A percentile compares a stretch with the other conserved stretches of the same genome.
phyloP scores from a whole-genome alignment of 495 filamentous ascomycete species.

The Xylaria telfairii region DNA sequence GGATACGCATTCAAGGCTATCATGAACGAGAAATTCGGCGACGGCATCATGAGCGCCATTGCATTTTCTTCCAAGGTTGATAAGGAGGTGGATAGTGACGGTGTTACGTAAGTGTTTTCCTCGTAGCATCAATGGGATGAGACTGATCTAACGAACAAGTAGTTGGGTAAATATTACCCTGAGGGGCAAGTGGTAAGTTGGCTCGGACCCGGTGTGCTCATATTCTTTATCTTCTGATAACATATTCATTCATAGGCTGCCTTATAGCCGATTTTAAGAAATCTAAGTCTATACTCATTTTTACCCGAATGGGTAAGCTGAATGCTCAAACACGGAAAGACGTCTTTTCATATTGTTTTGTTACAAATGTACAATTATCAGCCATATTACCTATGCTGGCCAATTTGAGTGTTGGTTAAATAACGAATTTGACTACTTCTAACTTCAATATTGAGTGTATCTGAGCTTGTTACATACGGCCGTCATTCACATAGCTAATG shows the following conservation, averaged over 20 bases:
- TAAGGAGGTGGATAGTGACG: constrained; percentile 89
- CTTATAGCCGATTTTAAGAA: constrained; percentile 65
- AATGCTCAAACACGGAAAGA: no score
- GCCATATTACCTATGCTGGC: not conserved
- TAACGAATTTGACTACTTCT: not conserved
- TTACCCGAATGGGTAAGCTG: no score
- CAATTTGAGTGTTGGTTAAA: not conserved
- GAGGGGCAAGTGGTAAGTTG: constrained; percentile 86
- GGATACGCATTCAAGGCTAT: constrained; percentile 96
- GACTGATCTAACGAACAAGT: constrained; percentile 1
- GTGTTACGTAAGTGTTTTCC: constrained; percentile 45
- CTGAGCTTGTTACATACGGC: no score
- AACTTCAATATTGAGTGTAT: no score
- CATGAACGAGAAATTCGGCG: constrained; percentile 98
- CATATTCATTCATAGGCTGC: constrained; percentile 58
- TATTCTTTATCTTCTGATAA: constrained; percentile 28
- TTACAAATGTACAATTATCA: not conserved
- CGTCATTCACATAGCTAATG: no score
- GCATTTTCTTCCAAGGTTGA: constrained; percentile 91
- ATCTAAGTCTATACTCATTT: not conserved
- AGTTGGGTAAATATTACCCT: constrained; percentile 91
- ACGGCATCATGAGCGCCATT: constrained; percentile 99
- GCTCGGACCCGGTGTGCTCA: constrained; percentile 25
- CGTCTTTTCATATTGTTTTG: not conserved
- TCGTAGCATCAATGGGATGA: not conserved